phyloP scores from a whole-genome alignment of 805 yeast genomes.

The Myxozyma mucilagina region DNA sequence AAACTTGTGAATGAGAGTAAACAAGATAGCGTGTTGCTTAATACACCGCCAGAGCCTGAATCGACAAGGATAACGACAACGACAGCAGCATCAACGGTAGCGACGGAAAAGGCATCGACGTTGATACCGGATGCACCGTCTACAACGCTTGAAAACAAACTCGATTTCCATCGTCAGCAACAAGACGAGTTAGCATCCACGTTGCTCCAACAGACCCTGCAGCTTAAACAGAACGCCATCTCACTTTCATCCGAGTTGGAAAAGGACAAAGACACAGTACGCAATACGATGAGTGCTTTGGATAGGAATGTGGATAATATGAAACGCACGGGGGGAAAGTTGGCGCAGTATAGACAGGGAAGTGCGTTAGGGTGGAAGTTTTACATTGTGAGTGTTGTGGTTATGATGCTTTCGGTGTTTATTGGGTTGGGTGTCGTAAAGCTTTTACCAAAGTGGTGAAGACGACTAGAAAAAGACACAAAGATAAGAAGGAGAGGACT shows the following conservation, averaged over 20 bases:
- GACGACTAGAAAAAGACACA: too few relatives aligned
- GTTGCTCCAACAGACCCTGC: constrained; percentile 50
- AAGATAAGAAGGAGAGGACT: not conserved
- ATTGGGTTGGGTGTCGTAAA: constrained; percentile 42
- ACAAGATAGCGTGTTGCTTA: too few relatives aligned
- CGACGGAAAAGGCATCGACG: not conserved
- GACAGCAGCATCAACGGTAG: not conserved
- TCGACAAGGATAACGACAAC: not conserved
- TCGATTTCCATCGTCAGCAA: constrained; percentile 32
- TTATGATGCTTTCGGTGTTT: constrained; percentile 40
- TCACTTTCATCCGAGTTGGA: constrained; percentile 45
- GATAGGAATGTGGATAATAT: constrained; percentile 40
- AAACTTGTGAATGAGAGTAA: too few relatives aligned
- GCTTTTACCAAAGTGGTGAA: constrained; percentile 29
- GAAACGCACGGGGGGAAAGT: constrained; percentile 40
- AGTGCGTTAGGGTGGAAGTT: constrained; percentile 46
- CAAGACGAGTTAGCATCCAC: constrained; percentile 55
- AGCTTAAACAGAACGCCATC: constrained; percentile 51
- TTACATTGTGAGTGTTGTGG: constrained; percentile 41
- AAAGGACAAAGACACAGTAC: constrained; percentile 41
- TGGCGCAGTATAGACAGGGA: constrained; percentile 39
- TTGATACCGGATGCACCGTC: constrained; percentile 3
- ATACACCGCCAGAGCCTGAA: not conserved
- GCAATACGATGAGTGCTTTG: constrained; percentile 41
- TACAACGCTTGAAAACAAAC: constrained; percentile 26